Percentiles rank a stretch among this genome's conserved stretches.
These are phyloP conservation scores for Phaseolus lunatus DNA, from an alignment of 306 rosid genomes.

Conservation along the genomic window DNA sequence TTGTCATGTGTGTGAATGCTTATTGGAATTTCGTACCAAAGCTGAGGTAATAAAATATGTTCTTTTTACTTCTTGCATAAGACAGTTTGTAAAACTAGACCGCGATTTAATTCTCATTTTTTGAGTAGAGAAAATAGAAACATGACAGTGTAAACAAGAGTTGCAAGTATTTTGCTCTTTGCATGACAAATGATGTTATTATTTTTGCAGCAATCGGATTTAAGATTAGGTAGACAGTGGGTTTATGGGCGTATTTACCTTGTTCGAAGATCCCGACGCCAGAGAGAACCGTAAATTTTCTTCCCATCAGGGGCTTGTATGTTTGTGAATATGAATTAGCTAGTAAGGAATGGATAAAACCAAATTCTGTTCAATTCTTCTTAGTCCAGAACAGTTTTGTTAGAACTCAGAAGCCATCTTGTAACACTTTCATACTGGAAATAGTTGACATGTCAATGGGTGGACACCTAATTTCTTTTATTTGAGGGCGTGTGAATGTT, in stretches of 20 bases:
- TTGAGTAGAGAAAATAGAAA: not conserved
- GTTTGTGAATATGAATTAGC: slow-evolving; percentile 43
- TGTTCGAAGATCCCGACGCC: slow-evolving; percentile 57
- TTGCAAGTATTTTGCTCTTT: not conserved
- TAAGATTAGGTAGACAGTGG: slow-evolving; percentile 71
- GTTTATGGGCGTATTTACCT: slow-evolving; percentile 78
- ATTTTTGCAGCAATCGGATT: slow-evolving; percentile 63
- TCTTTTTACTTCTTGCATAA: slow-evolving; percentile 20
- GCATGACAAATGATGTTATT: slow-evolving; percentile 2
- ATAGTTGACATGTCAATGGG: not conserved
- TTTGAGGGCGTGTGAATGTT: not conserved
- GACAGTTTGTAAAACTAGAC: not conserved
- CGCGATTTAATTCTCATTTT: not conserved
- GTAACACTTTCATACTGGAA: not conserved
- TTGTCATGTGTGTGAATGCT: slow-evolving; percentile 80
- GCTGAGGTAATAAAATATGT: slow-evolving; percentile 61
- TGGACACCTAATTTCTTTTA: not conserved
- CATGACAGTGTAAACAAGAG: slow-evolving; percentile 8
- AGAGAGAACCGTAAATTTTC: slow-evolving; percentile 48
- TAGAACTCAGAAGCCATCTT: slow-evolving; percentile 9
- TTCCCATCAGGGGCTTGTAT: not conserved
- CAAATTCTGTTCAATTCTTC: not conserved
- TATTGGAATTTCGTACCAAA: slow-evolving; percentile 74
- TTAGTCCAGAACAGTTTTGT: slow-evolving; percentile 16
- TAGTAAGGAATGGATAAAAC: not conserved